Evolutionary conservation across 768 basidiomycete genomes (phyloP), one percentile per base, ranked within the genome.

Genomic region (Mycena haematopus): DNA sequence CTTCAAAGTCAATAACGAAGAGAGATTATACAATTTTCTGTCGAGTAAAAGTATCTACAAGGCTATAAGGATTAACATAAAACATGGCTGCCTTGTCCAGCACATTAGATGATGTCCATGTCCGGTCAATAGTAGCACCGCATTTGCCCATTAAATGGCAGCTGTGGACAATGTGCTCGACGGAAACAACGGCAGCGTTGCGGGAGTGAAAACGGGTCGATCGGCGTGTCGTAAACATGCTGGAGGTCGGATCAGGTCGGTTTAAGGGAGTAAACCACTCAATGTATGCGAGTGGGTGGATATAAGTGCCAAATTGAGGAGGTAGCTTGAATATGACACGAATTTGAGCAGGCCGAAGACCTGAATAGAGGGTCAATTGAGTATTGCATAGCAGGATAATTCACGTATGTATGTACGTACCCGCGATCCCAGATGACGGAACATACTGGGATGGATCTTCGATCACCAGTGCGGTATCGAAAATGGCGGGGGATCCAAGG

Each of bases 71-170:
- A 45, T 45, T 45, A 45, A 45, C 44, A 45, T 22, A 45, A 19
- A 45, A 66, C 38, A 62, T 58, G 10, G 29, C 2, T 4, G 61
- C 55, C 10, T 14, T 17, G 22, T 62, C 53, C 21, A 66, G n/a
- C 17, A 66, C 61, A 31, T 62, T 63, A 13, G 1, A 1, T 14
- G 52, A 58, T 14, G 49, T 58, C 65, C 65, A 66, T 40, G 29
- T 60, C 3, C 44, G 44, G 44, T 45, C 44, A 45, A 45, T 45
- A 42, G 19, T 22, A 10, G 1, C 21, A 6, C 44, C 44, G 21
- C 44, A 45, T 22, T 45, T 45, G 5, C 7, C 44, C 21, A 22
- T 45, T 22, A 45, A 45, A 22, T 45, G 44, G 22, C 44, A 45
- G 7, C 4, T 9, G 21, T 19, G 44, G 10, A 45, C 44, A 7